Base-by-base conservation (phyloP, 169 alveolate species). In the Plasmodium vivax region DNA sequence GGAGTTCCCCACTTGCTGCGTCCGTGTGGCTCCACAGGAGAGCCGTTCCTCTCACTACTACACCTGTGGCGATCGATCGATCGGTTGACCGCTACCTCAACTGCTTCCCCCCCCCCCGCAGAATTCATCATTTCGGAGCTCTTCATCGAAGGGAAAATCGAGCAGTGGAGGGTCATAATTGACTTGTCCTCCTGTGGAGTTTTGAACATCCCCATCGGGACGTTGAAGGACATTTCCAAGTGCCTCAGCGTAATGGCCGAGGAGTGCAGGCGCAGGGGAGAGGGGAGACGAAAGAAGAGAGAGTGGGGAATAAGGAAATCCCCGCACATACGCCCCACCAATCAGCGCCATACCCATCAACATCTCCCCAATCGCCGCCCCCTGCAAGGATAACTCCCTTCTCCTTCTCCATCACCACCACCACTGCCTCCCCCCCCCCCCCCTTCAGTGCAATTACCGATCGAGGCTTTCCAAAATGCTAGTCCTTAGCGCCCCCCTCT, bases 151-250 rank as follows among this genome's bases (percentile, higher is more conserved):
- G 97, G 97, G 23, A 90, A 92, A 19, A 79, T 96, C 6, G 97
- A 96, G 27, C 97, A 96, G 90, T 96, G 97, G 97, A 82, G 92
- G 81, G 97, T 96, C 45, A 93, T 96, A 23, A 82, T 96, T 14
- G 97, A 96, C 79, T 45, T 96, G 92, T 92, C 93, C 23, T 95
- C 96, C 27, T 93, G 96, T 23, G 92, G 95, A 74, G 94, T 96
- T 47, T 79, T 96, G 73, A 94, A 92, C 47, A 88, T 96, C 23
- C 97, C 94, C 77, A 94, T 93, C 30, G 41, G 94, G 30, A 92
- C 96, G 34, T 83, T 96, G 36, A 96, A 95, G 84, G 96, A 96
- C 72, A 95, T 95, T 47, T 95, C 97, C 7, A 93, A 84, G 45
- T 83, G 96, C n/a, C 84, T 96, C 36, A 94, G 97, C 7, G 97